Percentiles rank a stretch among this genome's conserved stretches.
Conservation (phyloP, 768 basidiomycete species). For the Xerocomellus chrysenteron region DNA sequence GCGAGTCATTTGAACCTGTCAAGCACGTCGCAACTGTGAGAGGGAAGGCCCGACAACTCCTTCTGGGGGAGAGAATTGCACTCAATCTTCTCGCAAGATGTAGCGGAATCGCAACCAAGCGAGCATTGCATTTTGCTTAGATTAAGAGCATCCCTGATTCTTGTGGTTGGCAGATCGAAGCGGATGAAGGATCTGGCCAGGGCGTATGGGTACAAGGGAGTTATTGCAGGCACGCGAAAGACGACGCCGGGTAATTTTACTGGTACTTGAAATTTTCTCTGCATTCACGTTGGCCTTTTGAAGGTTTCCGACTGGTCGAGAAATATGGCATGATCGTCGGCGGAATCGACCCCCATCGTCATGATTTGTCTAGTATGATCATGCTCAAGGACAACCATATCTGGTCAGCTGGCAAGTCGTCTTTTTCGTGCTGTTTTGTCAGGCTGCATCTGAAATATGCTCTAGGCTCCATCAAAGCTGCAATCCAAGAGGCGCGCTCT, state of each 20-base stretch:
- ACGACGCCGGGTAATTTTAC: slow-evolving; percentile 75
- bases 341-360: slow-evolving; percentile 92
- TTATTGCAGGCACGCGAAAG: slow-evolving; percentile 94
- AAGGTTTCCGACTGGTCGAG: slow-evolving; percentile 93
- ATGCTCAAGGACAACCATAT: slow-evolving; percentile 99
- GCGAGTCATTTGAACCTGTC: slow-evolving; percentile 75
- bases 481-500: slow-evolving; percentile 79
- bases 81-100: slow-evolving; percentile 93
- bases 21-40: slow-evolving; percentile 87
- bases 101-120: slow-evolving; percentile 97
- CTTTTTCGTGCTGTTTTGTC: background rate
- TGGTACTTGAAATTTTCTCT: background rate
- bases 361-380: slow-evolving; percentile 98
- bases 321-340: slow-evolving; percentile 99
- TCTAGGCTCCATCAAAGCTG: slow-evolving; percentile 84
- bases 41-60: slow-evolving; percentile 83
- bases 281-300: slow-evolving; percentile 6
- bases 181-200: slow-evolving; percentile 75
- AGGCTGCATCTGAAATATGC: slow-evolving; percentile 3
- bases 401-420: slow-evolving; percentile 81
- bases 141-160: background rate
- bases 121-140: slow-evolving; percentile 24
- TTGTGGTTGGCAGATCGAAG: slow-evolving; percentile 60
- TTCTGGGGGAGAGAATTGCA: slow-evolving; percentile 90
- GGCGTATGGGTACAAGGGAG: slow-evolving; percentile 77